A percentile compares a stretch with the other conserved stretches of the same genome.
These are phyloP conservation scores for Eutypella sp. DNA, from an alignment of 2,329 filamentous ascomycete genomes.

Conservation along the genomic window DNA sequence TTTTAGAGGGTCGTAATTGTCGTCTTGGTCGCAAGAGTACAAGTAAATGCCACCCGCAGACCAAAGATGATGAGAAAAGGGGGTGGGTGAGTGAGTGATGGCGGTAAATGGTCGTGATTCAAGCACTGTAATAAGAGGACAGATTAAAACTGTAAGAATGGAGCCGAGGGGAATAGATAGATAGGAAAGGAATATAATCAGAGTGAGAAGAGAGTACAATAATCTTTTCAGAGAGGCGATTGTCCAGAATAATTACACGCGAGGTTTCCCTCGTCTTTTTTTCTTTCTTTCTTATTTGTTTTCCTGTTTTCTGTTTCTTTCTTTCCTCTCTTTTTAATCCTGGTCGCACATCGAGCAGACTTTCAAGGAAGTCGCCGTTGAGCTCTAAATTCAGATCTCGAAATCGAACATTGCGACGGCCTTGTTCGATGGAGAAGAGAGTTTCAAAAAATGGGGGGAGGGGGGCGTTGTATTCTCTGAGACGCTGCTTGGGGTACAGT, in stretches of 20 bases:
- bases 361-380: constrained; percentile 46
- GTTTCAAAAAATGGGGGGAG: constrained; percentile 32
- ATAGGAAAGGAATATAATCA: constrained; percentile 36
- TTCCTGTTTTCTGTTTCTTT: too few species aligned
- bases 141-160: background rate
- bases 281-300: too few species aligned
- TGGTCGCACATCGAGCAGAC: constrained; percentile 42
- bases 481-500: constrained; percentile 26
- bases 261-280: constrained; percentile 9
- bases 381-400: constrained; percentile 46
- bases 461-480: too few species aligned
- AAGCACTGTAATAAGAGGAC: constrained; percentile 8
- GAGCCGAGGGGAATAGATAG: too few species aligned
- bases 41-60: constrained; percentile 48
- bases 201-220: constrained; percentile 7
- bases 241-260: constrained; percentile 2
- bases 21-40: constrained; percentile 38
- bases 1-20: constrained; percentile 3
- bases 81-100: constrained; percentile 11
- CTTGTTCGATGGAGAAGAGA: constrained; percentile 43
- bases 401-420: constrained; percentile 50
- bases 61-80: constrained; percentile 14
- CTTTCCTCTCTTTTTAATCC: constrained; percentile 10
- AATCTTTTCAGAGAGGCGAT: constrained; percentile 9
- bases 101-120: too few species aligned